Evolutionary conservation across 2,329 filamentous ascomycete genomes (phyloP).

Genomic region (Clonostachys byssicola): DNA sequence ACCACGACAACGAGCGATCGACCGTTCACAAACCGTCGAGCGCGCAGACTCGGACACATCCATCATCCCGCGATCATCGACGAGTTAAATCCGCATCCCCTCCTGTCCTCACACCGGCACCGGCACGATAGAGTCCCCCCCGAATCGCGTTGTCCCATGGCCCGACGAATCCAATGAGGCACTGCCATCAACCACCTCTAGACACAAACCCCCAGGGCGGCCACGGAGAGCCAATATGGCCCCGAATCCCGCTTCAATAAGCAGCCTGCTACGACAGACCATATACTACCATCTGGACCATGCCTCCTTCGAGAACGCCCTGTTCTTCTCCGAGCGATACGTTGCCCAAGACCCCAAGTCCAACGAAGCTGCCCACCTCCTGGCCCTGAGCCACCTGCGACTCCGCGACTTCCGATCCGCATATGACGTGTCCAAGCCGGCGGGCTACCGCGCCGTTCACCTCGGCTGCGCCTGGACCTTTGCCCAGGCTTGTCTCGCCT

Average conservation of each 20-base stretch:
- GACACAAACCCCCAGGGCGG: neutral
- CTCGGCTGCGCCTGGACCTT: constrained; percentile 88
- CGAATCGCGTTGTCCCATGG: constrained; percentile 2
- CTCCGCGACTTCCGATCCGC: constrained; percentile 81
- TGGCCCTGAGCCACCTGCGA: constrained; percentile 80
- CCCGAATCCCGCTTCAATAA: constrained; percentile 43
- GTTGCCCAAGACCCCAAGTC: constrained; percentile 79
- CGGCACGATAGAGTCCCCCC: too few relatives aligned
- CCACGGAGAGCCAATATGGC: constrained; percentile 35
- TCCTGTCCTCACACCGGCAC: too few relatives aligned
- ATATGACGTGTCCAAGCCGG: constrained; percentile 73
- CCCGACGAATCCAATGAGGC: constrained; percentile 3
- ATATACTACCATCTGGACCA: constrained; percentile 80
- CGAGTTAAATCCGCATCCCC: too few relatives aligned
- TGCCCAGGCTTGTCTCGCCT: constrained; percentile 78
- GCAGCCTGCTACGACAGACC: constrained; percentile 51
- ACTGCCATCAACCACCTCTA: neutral
- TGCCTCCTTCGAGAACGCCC: constrained; percentile 80
- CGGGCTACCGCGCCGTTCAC: constrained; percentile 68
- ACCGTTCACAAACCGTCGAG: too few relatives aligned
- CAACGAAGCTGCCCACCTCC: constrained; percentile 75
- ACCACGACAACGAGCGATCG: neutral
- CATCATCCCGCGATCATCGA: too few relatives aligned
- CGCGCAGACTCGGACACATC: too few relatives aligned
- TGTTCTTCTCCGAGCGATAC: constrained; percentile 88